phyloP scores from a whole-genome alignment of 371 early-diverging fungal species.

The Capniomyces stellatus region DNA sequence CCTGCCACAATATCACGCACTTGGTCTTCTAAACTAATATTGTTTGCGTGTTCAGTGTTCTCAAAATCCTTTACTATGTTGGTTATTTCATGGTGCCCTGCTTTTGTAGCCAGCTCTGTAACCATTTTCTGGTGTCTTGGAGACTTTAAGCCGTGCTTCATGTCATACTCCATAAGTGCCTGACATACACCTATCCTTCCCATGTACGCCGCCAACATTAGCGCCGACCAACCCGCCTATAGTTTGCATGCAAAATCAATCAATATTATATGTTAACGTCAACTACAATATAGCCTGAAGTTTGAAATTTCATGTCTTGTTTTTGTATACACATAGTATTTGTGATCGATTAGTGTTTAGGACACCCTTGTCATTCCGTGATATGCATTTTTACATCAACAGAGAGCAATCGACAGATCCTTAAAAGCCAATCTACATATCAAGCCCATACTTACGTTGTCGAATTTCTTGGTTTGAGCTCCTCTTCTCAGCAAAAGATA shows the following conservation, averaged over 20 bases:
- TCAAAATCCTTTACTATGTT: background rate
- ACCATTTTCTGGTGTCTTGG: background rate
- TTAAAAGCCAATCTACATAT: no score
- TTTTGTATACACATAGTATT: no score
- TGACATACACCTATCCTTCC: constrained; percentile 23
- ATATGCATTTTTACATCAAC: no score
- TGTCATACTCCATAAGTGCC: constrained; percentile 11
- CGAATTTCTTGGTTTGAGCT: constrained; percentile 9
- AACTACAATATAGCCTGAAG: no score
- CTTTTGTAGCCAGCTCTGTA: background rate
- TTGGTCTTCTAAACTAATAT: no score
- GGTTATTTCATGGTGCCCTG: background rate
- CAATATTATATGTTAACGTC: background rate
- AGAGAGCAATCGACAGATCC: no score
- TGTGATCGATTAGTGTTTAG: no score
- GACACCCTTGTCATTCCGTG: no score
- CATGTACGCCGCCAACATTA: constrained; percentile 20
- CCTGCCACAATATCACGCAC: no score
- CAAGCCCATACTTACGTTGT: no score
- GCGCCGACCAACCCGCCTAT: constrained; percentile 16
- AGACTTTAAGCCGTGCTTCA: background rate
- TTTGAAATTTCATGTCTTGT: no score
- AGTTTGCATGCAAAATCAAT: background rate
- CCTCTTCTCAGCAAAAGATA: constrained; percentile 5
- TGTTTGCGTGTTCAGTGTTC: no score